Conservation (phyloP, 805 yeast species). For the Isabelozyma gotoi region DNA sequence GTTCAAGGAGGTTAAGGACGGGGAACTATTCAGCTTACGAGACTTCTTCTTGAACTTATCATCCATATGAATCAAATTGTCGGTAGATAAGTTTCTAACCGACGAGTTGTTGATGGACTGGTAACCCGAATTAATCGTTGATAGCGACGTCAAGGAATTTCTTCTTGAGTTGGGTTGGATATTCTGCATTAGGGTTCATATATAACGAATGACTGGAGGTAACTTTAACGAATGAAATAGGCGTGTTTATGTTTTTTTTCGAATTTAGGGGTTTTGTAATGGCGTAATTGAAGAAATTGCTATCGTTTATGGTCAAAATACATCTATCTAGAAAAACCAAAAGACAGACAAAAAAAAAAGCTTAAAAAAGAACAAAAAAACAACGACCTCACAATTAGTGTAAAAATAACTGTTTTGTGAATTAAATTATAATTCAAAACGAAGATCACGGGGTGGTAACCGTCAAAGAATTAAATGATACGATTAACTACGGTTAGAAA, state of each 20-base stretch:
- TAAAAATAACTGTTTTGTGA: background rate
- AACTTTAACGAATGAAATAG: background rate
- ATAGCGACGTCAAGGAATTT: constrained; percentile 30
- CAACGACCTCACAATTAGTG: background rate
- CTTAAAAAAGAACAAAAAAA: too few species aligned
- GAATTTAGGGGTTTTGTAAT: too few species aligned
- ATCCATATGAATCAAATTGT: constrained; percentile 36
- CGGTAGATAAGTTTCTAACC: constrained; percentile 39
- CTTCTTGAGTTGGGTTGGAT: constrained; percentile 20
- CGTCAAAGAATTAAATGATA: too few species aligned
- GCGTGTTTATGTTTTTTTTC: too few species aligned
- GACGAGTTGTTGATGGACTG: constrained; percentile 1
- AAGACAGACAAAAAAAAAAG: too few species aligned
- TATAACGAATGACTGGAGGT: background rate
- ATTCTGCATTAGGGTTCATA: background rate
- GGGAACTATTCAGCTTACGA: constrained; percentile 18
- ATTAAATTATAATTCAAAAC: background rate
- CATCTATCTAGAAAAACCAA: too few species aligned
- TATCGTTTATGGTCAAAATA: too few species aligned
- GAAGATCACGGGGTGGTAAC: too few species aligned
- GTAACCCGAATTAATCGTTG: constrained; percentile 12
- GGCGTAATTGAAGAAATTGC: too few species aligned
- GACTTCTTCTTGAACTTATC: constrained; percentile 38
- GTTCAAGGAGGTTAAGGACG: background rate
- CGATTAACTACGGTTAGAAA: too few species aligned